Conservation (phyloP, 179 eudicot genomes). For the Amaranthus tricolor region DNA sequence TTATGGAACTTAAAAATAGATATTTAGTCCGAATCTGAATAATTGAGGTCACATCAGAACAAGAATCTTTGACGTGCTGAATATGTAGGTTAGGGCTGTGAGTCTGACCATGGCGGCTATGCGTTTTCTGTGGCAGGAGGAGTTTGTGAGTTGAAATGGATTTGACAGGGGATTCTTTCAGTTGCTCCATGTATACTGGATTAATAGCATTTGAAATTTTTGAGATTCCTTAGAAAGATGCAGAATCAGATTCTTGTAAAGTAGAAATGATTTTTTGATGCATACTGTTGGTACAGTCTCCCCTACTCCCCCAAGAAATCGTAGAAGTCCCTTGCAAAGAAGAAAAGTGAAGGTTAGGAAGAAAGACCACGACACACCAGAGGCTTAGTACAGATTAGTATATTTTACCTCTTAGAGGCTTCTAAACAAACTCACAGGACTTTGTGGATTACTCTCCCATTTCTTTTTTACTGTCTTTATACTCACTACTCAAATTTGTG, state of each 20-base stretch:
- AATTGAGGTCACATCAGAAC: not conserved
- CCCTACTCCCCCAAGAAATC: not conserved
- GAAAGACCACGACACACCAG: not conserved
- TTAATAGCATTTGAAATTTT: slow-evolving; percentile 5
- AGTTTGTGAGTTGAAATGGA: not conserved
- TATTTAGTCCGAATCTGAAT: slow-evolving; percentile 13
- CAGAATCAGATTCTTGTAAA: slow-evolving; percentile 20
- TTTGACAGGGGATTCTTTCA: not conserved
- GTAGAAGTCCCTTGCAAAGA: not conserved
- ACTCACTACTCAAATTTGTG: not conserved
- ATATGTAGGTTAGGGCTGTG: not conserved
- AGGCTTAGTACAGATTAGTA: not conserved
- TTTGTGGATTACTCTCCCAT: not conserved
- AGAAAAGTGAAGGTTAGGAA: not conserved
- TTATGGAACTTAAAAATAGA: not conserved
- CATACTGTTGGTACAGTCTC: not conserved
- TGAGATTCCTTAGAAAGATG: slow-evolving; percentile 14
- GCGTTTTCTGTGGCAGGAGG: not conserved
- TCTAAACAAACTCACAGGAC: not conserved
- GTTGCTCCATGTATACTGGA: not conserved
- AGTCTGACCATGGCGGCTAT: not conserved
- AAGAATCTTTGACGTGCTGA: slow-evolving; percentile 1
- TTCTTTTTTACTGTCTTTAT: not conserved
- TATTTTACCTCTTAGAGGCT: not conserved
- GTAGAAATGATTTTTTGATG: slow-evolving; percentile 16